Percentiles rank a stretch among this genome's conserved stretches.
These are phyloP conservation scores for Pichia sporocuriosa DNA, from an alignment of 805 yeast species.

Conservation along the genomic window DNA sequence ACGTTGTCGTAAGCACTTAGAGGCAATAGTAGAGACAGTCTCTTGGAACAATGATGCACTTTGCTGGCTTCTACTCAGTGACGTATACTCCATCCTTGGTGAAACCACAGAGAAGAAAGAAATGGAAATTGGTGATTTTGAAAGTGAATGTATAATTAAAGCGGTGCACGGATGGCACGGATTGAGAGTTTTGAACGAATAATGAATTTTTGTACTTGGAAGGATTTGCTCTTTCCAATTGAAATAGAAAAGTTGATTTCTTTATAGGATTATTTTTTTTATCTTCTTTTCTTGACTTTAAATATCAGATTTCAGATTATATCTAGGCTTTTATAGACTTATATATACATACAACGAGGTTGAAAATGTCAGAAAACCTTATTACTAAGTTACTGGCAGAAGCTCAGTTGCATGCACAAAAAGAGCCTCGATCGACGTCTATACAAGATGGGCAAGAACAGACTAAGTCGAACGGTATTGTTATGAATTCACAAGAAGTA, in stretches of 20 bases:
- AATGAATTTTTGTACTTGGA: too few species aligned
- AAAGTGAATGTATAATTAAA: not conserved
- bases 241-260: too few species aligned
- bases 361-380: not conserved
- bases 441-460: not conserved
- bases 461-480: not conserved
- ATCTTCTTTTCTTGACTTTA: too few species aligned
- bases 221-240: too few species aligned
- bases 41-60: not conserved
- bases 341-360: too few species aligned
- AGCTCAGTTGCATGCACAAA: conserved; percentile 1
- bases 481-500: not conserved
- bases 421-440: conserved; percentile 2
- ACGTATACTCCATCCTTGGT: too few species aligned
- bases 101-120: not conserved
- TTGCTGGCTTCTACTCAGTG: conserved; percentile 1
- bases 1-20: conserved; percentile 3
- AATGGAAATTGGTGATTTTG: not conserved
- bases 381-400: conserved; percentile 2
- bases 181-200: conserved; percentile 1
- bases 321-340: too few species aligned
- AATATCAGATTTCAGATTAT: too few species aligned
- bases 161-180: conserved; percentile 10
- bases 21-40: not conserved
- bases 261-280: too few species aligned